Evolutionary conservation across 768 basidiomycete species (phyloP).

Genomic region (Podaxis sp.): DNA sequence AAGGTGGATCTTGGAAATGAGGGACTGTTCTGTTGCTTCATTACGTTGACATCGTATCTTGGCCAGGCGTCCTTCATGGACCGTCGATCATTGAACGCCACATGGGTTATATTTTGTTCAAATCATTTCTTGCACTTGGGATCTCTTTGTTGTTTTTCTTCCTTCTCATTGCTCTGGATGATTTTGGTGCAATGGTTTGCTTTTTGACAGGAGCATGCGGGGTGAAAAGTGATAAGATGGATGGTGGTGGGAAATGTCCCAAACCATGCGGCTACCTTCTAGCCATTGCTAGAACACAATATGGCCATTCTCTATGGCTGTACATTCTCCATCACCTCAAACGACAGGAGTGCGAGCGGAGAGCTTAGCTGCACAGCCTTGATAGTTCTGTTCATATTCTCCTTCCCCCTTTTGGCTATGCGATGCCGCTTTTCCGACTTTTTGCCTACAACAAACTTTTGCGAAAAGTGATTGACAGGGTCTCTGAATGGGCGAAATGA

Average conservation of each 20-base stretch:
- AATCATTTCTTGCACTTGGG: neutral
- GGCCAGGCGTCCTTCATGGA: neutral
- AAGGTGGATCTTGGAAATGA: neutral
- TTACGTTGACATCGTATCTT: neutral
- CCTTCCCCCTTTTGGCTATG: neutral
- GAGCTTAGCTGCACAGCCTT: neutral
- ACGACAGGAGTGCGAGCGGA: neutral
- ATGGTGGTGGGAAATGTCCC: neutral
- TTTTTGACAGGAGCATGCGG: neutral
- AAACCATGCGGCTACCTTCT: neutral
- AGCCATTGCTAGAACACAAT: neutral
- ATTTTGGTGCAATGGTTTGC: neutral
- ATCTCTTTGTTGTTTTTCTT: neutral
- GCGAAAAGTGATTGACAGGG: neutral
- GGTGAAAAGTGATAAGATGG: slow-evolving; percentile 1
- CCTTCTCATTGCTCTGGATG: neutral
- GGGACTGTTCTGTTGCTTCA: neutral
- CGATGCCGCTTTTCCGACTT: neutral
- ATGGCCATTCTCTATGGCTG: neutral
- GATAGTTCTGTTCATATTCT: neutral
- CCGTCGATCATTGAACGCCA: neutral
- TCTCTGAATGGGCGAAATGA: neutral
- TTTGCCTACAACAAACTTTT: neutral
- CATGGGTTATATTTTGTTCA: neutral
- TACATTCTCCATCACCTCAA: neutral